phyloP scores from a whole-genome alignment of 805 yeast species.

The Hanseniaspora jakobsenii region DNA sequence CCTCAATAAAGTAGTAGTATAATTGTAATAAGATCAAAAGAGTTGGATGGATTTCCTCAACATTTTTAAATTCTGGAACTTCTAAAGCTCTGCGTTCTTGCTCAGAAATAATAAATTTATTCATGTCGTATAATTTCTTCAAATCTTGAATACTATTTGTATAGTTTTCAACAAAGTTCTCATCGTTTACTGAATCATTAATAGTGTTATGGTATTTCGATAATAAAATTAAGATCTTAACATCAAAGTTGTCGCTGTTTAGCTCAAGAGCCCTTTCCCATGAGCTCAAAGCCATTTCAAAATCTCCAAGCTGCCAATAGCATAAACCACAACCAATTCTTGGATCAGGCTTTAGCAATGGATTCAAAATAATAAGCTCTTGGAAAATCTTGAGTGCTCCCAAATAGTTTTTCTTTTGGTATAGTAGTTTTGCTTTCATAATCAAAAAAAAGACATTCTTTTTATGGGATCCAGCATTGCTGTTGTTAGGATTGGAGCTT shows the following conservation, averaged over 20 bases:
- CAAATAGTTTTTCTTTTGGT: slow-evolving; percentile 57
- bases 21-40: slow-evolving; percentile 57
- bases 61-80: slow-evolving; percentile 30
- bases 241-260: slow-evolving; percentile 47
- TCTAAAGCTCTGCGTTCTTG: slow-evolving; percentile 25
- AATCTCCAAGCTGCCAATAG: slow-evolving; percentile 77
- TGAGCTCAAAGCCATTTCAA: slow-evolving; percentile 59
- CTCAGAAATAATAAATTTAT: slow-evolving; percentile 4
- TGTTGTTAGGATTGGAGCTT: slow-evolving; percentile 22
- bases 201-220: slow-evolving; percentile 55
- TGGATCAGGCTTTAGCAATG: slow-evolving; percentile 77
- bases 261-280: slow-evolving; percentile 73
- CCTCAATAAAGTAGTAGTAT: slow-evolving; percentile 57
- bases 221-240: slow-evolving; percentile 53
- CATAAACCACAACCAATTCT: slow-evolving; percentile 90
- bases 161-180: slow-evolving; percentile 51
- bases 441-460: slow-evolving; percentile 63
- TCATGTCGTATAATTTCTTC: slow-evolving; percentile 21
- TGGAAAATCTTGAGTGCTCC: slow-evolving; percentile 75
- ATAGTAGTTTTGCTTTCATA: slow-evolving; percentile 72
- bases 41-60: slow-evolving; percentile 38
- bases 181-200: slow-evolving; percentile 36
- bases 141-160: slow-evolving; percentile 42
- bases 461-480: slow-evolving; percentile 25
- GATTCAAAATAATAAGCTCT: slow-evolving; percentile 63